Conservation (phyloP, 2,329 filamentous ascomycete genomes). For the Geosmithia flava region DNA sequence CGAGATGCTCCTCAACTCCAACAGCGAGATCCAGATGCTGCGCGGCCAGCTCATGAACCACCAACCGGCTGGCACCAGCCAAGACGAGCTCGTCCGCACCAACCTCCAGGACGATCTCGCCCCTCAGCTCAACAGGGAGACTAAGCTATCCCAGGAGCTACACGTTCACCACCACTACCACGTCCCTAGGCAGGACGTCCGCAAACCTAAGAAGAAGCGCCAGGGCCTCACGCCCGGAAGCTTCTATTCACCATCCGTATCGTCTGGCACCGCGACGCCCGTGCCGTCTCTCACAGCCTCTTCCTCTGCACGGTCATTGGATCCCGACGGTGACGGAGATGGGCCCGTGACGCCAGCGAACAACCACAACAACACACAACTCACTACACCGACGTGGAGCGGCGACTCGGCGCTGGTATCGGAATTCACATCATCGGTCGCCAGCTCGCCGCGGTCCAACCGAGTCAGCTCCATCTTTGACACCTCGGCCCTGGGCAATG, state of each 20-base stretch:
- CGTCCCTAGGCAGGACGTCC: constrained; percentile 46
- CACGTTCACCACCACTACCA: constrained; percentile 96
- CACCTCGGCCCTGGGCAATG: constrained; percentile 46
- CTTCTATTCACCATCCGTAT: constrained; percentile 38
- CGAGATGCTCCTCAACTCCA: constrained; percentile 81
- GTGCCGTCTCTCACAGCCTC: neutral
- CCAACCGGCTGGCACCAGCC: constrained; percentile 45
- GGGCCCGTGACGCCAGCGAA: neutral
- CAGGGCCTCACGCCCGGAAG: constrained; percentile 47
- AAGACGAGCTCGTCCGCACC: constrained; percentile 23
- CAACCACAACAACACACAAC: neutral
- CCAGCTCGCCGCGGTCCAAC: constrained; percentile 70
- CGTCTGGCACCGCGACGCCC: neutral
- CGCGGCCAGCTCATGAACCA: constrained; percentile 72
- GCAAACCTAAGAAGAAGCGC: constrained; percentile 62
- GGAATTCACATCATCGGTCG: constrained; percentile 61
- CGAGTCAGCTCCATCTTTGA: constrained; percentile 72
- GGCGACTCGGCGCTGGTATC: constrained; percentile 21
- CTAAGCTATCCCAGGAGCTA: constrained; percentile 52
- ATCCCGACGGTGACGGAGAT: neutral
- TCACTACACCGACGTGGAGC: constrained; percentile 24
- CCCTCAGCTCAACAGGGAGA: constrained; percentile 22
- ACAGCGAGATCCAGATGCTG: constrained; percentile 83
- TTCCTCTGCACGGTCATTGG: neutral
- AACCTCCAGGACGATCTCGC: constrained; percentile 64